These are phyloP conservation scores for Plasmodium inui DNA, from an alignment of 169 alveolate genomes.

Conservation along the genomic window DNA sequence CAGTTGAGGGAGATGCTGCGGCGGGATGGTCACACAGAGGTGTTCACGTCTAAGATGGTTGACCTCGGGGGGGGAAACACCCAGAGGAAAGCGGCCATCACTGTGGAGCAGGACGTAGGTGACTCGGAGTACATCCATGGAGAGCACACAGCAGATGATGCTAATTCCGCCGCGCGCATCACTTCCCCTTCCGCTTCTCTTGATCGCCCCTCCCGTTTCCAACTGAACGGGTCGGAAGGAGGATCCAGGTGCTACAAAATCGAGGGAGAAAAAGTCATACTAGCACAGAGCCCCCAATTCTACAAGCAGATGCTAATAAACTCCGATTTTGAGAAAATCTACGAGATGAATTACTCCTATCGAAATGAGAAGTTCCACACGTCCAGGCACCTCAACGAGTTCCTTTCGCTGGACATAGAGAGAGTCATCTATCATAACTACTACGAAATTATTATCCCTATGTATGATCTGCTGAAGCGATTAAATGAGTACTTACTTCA, in stretches of 20 bases:
- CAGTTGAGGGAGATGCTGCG: neutral
- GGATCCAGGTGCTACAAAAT: constrained; percentile 24
- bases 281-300: constrained; percentile 61
- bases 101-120: neutral
- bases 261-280: constrained; percentile 22
- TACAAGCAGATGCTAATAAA: constrained; percentile 57
- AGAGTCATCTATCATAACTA: constrained; percentile 30
- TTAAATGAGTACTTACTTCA: neutral
- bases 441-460: constrained; percentile 36
- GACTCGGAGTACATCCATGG: neutral
- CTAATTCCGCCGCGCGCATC: neutral
- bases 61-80: neutral
- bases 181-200: neutral
- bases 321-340: constrained; percentile 22
- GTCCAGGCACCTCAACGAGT: constrained; percentile 49
- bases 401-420: constrained; percentile 31
- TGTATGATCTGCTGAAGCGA: constrained; percentile 4
- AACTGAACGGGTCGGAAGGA: constrained; percentile 39
- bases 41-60: constrained; percentile 23
- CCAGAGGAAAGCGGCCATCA: neutral
- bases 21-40: constrained; percentile 26
- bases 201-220: neutral
- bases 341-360: constrained; percentile 46
- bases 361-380: constrained; percentile 53
- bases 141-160: neutral